Evolutionary conservation across 208 protist species (phyloP).

Genomic region (Crithidia thermophila): DNA sequence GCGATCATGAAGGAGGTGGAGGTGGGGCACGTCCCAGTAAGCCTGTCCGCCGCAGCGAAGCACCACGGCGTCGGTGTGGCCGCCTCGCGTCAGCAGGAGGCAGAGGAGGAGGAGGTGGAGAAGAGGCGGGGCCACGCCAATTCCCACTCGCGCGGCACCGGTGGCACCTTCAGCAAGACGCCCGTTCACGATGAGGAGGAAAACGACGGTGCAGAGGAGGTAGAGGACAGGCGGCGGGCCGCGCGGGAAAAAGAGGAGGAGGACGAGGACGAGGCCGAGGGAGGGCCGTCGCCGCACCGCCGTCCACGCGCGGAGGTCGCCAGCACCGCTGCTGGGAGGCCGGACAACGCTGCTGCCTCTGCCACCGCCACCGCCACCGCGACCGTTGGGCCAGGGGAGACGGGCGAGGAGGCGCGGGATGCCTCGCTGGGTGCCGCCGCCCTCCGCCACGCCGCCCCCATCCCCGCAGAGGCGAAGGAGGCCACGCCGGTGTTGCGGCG

Average conservation of each 20-base stretch:
- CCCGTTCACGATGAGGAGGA: background rate
- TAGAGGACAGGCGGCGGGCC: slow-evolving; percentile 1
- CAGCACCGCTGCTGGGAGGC: background rate
- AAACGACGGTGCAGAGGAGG: background rate
- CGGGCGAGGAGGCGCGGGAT: background rate
- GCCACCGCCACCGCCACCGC: background rate
- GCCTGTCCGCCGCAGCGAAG: background rate
- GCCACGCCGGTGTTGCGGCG: slow-evolving; percentile 37
- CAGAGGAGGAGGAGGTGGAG: background rate
- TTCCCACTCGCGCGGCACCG: no score
- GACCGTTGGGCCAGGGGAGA: background rate
- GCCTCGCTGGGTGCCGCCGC: slow-evolving; percentile 8
- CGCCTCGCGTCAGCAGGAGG: background rate
- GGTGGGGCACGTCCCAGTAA: slow-evolving; percentile 31
- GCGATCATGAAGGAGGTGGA: slow-evolving; percentile 70
- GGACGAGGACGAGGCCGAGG: slow-evolving; percentile 4
- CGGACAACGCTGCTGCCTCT: background rate
- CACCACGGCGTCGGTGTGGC: background rate
- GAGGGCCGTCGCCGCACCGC: background rate
- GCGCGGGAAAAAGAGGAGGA: no score
- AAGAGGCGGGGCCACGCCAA: no score
- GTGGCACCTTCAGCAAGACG: background rate
- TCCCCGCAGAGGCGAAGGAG: slow-evolving; percentile 23
- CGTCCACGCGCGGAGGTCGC: slow-evolving; percentile 15
- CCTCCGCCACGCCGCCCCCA: slow-evolving; percentile 22